Evolutionary conservation across 2,329 filamentous ascomycete genomes (phyloP).

Genomic region (Orbilia blumenaviensis): DNA sequence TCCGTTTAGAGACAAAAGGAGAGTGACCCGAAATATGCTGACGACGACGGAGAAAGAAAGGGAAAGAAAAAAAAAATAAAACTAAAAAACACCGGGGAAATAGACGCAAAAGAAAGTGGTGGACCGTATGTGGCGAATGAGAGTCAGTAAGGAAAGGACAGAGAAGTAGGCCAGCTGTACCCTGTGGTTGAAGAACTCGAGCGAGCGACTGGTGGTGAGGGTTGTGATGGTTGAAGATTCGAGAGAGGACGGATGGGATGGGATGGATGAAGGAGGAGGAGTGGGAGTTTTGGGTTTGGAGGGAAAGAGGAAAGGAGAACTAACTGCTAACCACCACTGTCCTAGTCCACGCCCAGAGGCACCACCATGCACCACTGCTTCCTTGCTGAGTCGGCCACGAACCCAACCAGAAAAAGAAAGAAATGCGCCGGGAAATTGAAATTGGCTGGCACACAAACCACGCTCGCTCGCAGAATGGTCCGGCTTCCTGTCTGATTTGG

Average conservation of each 20-base stretch:
- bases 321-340: conserved; percentile 1
- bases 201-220: conserved; percentile 52
- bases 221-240: conserved; percentile 9
- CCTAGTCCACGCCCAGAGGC: background rate
- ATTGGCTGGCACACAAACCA: conserved; percentile 36
- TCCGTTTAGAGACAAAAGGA: conserved; percentile 36
- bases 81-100: background rate
- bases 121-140: conserved; percentile 19
- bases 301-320: conserved; percentile 16
- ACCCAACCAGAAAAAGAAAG: conserved; percentile 1
- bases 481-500: conserved; percentile 17
- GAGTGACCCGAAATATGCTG: conserved; percentile 17
- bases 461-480: conserved; percentile 10
- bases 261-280: background rate
- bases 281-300: conserved; percentile 14
- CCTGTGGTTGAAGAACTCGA: conserved; percentile 53
- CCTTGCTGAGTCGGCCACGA: conserved; percentile 9
- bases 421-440: conserved; percentile 33
- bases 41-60: background rate
- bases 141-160: conserved; percentile 46
- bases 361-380: conserved; percentile 7
- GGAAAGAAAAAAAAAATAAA: background rate
- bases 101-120: conserved; percentile 13
- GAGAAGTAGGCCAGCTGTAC: conserved; percentile 54
- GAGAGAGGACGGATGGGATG: conserved; percentile 7